phyloP scores from a whole-genome alignment of 2,329 filamentous ascomycete species.

The Penicillium sp. region DNA sequence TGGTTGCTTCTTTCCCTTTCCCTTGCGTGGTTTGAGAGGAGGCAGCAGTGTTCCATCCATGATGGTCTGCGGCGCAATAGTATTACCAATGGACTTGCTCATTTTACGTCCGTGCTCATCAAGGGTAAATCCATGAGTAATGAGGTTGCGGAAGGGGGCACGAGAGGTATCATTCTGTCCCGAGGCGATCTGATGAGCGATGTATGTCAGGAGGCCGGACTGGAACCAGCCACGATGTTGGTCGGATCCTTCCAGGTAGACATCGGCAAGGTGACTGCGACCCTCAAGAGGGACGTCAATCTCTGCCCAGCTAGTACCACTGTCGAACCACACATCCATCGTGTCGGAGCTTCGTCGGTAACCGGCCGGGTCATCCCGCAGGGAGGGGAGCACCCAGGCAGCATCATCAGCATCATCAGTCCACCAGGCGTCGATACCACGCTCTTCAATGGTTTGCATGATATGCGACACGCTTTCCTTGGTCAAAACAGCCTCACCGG shows the following conservation, averaged over 20 bases:
- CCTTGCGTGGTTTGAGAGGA: constrained; percentile 68
- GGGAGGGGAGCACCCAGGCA: constrained; percentile 73
- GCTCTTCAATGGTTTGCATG: constrained; percentile 74
- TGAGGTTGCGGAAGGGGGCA: constrained; percentile 84
- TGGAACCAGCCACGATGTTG: constrained; percentile 99
- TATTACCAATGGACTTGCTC: constrained; percentile 96
- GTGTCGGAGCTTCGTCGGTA: constrained; percentile 86
- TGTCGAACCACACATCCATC: constrained; percentile 99
- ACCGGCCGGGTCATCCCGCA: constrained; percentile 55
- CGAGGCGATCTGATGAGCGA: constrained; percentile 62
- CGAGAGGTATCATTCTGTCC: constrained; percentile 40
- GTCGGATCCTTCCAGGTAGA: constrained; percentile 93
- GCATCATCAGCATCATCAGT: constrained; percentile 76
- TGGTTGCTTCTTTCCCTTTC: constrained; percentile 54
- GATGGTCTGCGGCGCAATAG: constrained; percentile 78
- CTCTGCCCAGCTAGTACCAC: constrained; percentile 86
- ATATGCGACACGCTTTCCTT: constrained; percentile 83
- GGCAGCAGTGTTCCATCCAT: constrained; percentile 82
- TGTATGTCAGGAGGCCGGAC: constrained; percentile 86
- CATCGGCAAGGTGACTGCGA: constrained; percentile 65
- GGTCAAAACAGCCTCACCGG: constrained; percentile 77
- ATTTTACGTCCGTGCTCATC: constrained; percentile 94
- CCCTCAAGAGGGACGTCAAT: constrained; percentile 46
- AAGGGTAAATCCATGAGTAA: constrained; percentile 94
- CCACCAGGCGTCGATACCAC: constrained; percentile 94